These are phyloP conservation scores for Colletotrichum sojae DNA, from an alignment of 2,329 filamentous ascomycete genomes.

Conservation along the genomic window DNA sequence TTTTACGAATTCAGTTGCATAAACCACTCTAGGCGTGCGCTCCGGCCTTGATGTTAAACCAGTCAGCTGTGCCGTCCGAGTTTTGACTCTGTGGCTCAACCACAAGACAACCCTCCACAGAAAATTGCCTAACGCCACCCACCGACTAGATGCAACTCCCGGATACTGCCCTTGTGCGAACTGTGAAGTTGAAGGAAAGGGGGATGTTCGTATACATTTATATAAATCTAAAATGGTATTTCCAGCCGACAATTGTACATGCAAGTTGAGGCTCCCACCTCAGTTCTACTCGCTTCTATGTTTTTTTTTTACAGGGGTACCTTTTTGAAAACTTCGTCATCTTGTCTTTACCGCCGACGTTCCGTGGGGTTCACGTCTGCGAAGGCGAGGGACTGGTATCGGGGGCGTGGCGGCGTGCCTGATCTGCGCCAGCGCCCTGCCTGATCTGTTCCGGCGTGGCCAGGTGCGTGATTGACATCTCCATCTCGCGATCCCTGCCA, in stretches of 20 bases:
- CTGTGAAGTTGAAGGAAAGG: neutral
- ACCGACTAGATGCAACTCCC: too few relatives aligned
- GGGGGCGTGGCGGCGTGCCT: too few relatives aligned
- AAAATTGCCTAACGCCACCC: too few relatives aligned
- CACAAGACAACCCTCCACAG: too few relatives aligned
- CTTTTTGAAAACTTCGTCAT: too few relatives aligned
- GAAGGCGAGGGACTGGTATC: too few relatives aligned
- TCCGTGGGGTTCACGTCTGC: too few relatives aligned
- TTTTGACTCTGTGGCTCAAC: neutral
- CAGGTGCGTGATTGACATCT: neutral
- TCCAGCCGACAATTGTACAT: neutral
- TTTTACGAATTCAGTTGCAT: slow-evolving; percentile 38
- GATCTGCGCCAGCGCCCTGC: too few relatives aligned
- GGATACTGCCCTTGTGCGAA: too few relatives aligned
- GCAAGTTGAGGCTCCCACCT: neutral
- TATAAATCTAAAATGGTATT: neutral
- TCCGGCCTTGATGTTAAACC: neutral
- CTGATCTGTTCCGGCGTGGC: neutral
- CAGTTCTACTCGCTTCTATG: neutral
- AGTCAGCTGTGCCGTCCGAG: neutral
- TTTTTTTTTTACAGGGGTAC: too few relatives aligned
- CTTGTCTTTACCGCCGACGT: too few relatives aligned
- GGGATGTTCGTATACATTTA: neutral
- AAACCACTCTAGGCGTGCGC: neutral
- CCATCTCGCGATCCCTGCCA: neutral